phyloP scores from a whole-genome alignment of 805 yeast species.

The Vanderwaltozyma polyspora region DNA sequence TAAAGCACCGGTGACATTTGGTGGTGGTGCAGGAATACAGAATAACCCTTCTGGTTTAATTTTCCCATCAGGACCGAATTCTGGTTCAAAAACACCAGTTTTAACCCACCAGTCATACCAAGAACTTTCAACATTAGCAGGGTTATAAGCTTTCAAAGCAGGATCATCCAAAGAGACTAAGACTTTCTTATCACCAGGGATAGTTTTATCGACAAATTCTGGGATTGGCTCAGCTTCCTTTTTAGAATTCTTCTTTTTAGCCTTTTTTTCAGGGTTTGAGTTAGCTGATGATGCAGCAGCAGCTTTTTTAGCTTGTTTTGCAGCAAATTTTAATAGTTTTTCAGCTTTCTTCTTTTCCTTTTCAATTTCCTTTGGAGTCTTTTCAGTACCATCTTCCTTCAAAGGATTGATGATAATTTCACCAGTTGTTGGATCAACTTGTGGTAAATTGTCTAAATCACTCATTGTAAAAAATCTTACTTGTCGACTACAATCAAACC shows the following conservation, averaged over 20 bases:
- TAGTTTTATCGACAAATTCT: conserved; percentile 76
- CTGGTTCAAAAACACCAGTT: conserved; percentile 81
- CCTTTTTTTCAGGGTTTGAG: conserved; percentile 43
- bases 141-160: conserved; percentile 86
- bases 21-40: conserved; percentile 97
- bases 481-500: too few relatives aligned
- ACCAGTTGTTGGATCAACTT: conserved; percentile 29
- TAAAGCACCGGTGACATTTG: conserved; percentile 96
- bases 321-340: conserved; percentile 75
- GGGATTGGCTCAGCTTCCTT: conserved; percentile 62
- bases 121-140: conserved; percentile 84
- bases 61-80: conserved; percentile 62
- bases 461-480: conserved; percentile 17
- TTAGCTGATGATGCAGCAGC: conserved; percentile 37
- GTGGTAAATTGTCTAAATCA: conserved; percentile 25
- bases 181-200: conserved; percentile 82
- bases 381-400: conserved; percentile 37
- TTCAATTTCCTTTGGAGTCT: conserved; percentile 72
- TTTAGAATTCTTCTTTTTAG: conserved; percentile 58
- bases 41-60: conserved; percentile 74
- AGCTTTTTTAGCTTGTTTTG: conserved; percentile 62
- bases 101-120: conserved; percentile 98
- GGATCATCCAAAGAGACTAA: conserved; percentile 84
- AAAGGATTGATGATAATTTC: conserved; percentile 28
- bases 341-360: conserved; percentile 84